Evolutionary conservation across 2,329 filamentous ascomycete genomes (phyloP), one percentile per base, ranked within the genome.

Genomic region (Cytospora mali): DNA sequence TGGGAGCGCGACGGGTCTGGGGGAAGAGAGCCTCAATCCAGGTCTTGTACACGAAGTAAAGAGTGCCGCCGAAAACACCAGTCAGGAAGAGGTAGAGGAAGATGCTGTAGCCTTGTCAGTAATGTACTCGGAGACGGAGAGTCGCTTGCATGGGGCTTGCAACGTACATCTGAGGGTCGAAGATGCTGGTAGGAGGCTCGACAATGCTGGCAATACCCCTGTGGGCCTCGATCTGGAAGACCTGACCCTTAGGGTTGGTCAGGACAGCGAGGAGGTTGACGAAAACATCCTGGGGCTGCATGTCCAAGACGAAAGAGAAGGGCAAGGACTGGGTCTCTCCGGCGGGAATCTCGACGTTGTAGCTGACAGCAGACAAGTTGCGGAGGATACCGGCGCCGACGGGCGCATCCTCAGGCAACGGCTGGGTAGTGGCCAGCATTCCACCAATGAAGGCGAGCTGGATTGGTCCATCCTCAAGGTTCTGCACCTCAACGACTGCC

Each of bases 41-140:
- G 72, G 94, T 96, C 82, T 90, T 95, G 86, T 99, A 99, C 80
- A 97, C 92, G 78, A 97, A 97, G 87, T 94, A 97, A 75, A 90
- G 86, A 59, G 89, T 92, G 66, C 90, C 93, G 68, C 79, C 87
- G 75, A 96, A 96, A 67, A 84, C 85, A 66, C 84, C 88, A 59
- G 89, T 82, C 70, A 99, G 90, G 82, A 98, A 88, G 75, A 97
- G 83, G 83, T 98, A 98, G 67, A 99, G 88, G 88, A 99, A 99
- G 80, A 98, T 92, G 75, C 95, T 98, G 61, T 16, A 18, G 16
- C 14, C 27, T 3, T 33, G 21, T 64, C n/a, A 46, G 53, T 35
- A 29, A 48, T 25, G 28, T 21, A 29, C 1, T 7, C 21, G 31
- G 16, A 1, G 16, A 18, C 21, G 29, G 4, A n/a, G 11, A 58